phyloP scores from a whole-genome alignment of 2,329 filamentous ascomycete genomes.

The Paracorniculantispora psalliotae region DNA sequence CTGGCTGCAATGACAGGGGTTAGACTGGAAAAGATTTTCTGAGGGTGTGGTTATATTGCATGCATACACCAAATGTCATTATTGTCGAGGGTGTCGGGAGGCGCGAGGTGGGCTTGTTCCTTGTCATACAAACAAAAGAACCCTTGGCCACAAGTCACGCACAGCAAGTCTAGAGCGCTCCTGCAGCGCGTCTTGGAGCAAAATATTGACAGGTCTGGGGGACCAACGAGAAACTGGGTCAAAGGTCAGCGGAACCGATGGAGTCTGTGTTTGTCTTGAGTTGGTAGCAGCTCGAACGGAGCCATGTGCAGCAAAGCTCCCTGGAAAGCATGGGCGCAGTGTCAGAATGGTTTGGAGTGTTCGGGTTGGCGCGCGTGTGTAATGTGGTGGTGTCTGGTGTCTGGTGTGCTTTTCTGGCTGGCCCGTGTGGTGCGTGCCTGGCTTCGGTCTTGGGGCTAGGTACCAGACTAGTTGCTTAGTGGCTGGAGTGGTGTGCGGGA shows the following conservation, averaged over 20 bases:
- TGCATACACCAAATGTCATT: conserved; percentile 26
- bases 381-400: neutral
- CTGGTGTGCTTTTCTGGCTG: neutral
- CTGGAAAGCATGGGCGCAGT: neutral
- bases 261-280: neutral
- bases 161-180: neutral
- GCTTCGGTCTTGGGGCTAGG: neutral
- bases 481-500: conserved; percentile 5
- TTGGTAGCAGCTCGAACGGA: neutral
- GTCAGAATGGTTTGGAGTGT: conserved; percentile 12
- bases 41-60: conserved; percentile 24
- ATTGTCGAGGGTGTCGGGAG: conserved; percentile 21
- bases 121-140: conserved; percentile 8
- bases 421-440: conserved; percentile 3
- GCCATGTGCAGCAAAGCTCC: neutral
- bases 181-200: neutral
- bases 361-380: conserved; percentile 7
- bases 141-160: conserved; percentile 8
- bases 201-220: neutral
- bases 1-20: conserved; percentile 17
- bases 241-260: conserved; percentile 3
- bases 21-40: conserved; percentile 6
- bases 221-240: neutral
- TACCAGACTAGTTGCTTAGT: neutral
- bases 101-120: conserved; percentile 8